Base-by-base conservation (phyloP, 352 stramenopile genomes). In the Phytopythium chamaehyphon region DNA sequence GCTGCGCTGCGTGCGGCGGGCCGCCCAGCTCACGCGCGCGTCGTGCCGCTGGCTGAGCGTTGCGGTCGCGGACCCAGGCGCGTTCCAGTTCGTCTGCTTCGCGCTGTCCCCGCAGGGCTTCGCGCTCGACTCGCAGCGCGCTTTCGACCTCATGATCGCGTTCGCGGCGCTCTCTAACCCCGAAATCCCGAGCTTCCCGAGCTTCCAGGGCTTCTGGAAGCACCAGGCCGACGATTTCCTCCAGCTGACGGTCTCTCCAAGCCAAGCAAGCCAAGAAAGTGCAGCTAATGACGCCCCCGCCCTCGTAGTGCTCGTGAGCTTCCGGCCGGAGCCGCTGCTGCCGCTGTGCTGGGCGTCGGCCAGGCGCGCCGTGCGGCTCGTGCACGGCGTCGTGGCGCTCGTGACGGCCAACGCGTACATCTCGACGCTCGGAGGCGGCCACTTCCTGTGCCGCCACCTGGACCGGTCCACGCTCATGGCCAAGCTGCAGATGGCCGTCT, bases 341-440 rank as follows among this genome's bases (percentile, higher is more conserved):
- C 71, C 70, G 16, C 45, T 93, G 35, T 88, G 66, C 35, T 77
- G 86, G 71, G 57, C 60, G 18, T 93, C 77, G 16, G 71, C 66
- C 18, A 79, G 82, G 43, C 76, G 79, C 15, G 79, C 79, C 2
- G 77, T 90, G 35, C 67, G 57, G 15, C 75, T 93, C 33, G 79
- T 88, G 8, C 68, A 90, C 40, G 77, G 66, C 7, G 71, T 90
- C 9, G 73, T 90, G 23, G 77, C 82, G 19, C 61, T 93, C 2
- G 79, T 93, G 42, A 93, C 82, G 0, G 79, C 80, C 1, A 93
- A 93, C 59, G 82, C 82, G 42, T 93, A 90, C 64, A 80, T 93
- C 44, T 93, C 83, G 51, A 93, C 83, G 48, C 66, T 93, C 2
- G 83, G 83, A 26, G 83, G 83, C 11, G 83, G 83, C 19, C 82